These are phyloP conservation scores for Rhexocercosporidium sp. DNA, from an alignment of 2,329 filamentous ascomycete genomes.

Conservation along the genomic window DNA sequence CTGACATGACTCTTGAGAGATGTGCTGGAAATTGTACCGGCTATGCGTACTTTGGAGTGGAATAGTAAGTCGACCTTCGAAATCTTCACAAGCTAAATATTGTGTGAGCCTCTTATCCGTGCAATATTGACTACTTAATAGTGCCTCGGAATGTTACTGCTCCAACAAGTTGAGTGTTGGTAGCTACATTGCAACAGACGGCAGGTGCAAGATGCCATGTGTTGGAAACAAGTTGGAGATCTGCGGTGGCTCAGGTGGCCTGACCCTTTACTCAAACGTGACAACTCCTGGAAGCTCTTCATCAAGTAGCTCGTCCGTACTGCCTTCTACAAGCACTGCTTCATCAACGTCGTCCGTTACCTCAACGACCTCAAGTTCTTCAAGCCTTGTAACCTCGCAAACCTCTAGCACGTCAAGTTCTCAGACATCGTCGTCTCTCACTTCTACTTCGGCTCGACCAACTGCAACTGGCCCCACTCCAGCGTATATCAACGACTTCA, in stretches of 20 bases:
- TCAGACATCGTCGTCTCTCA: too few species aligned
- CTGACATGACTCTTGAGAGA: slow-evolving; percentile 41
- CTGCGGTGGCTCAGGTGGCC: slow-evolving; percentile 14
- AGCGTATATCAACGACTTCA: neutral
- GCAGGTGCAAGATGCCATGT: slow-evolving; percentile 28
- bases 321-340: neutral
- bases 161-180: slow-evolving; percentile 31
- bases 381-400: neutral
- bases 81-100: neutral
- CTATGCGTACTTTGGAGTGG: slow-evolving; percentile 45
- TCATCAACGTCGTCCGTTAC: neutral
- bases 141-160: slow-evolving; percentile 39
- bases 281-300: slow-evolving; percentile 1
- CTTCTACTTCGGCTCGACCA: slow-evolving; percentile 1
- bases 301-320: slow-evolving; percentile 5
- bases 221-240: slow-evolving; percentile 24
- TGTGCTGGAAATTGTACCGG: slow-evolving; percentile 39
- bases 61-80: slow-evolving; percentile 42
- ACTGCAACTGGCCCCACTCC: neutral
- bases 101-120: too few species aligned
- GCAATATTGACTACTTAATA: neutral
- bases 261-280: slow-evolving; percentile 19
- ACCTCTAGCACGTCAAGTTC: neutral
- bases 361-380: neutral
- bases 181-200: slow-evolving; percentile 14